Evolutionary conservation across 2,329 filamentous ascomycete genomes (phyloP).

Genomic region (Akanthomyces uredinophilus): DNA sequence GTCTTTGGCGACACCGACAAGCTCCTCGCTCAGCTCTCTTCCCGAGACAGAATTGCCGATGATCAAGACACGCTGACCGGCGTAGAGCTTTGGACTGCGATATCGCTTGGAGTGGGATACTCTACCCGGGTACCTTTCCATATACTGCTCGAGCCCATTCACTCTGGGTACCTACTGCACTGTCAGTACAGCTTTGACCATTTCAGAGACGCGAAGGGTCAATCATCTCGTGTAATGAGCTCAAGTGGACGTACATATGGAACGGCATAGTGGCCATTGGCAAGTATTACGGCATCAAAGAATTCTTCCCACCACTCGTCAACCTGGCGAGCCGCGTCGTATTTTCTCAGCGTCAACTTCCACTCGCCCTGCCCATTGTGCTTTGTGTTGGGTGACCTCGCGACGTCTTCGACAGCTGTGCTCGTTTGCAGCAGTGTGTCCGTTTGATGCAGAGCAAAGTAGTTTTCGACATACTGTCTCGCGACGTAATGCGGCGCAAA

Average conservation of each 20-base stretch:
- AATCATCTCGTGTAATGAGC: not conserved
- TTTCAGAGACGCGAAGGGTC: too few species aligned
- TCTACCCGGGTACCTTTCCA: slow-evolving; percentile 32
- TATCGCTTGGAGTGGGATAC: slow-evolving; percentile 43
- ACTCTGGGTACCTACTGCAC: not conserved
- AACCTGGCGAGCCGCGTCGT: slow-evolving; percentile 37
- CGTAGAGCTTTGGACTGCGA: slow-evolving; percentile 32
- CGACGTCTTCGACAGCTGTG: slow-evolving; percentile 48
- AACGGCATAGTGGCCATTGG: slow-evolving; percentile 40
- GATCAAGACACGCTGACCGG: slow-evolving; percentile 31
- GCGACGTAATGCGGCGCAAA: slow-evolving; percentile 52
- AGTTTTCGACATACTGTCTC: slow-evolving; percentile 50
- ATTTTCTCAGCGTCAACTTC: slow-evolving; percentile 43
- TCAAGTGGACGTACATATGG: slow-evolving; percentile 35
- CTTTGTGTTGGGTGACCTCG: slow-evolving; percentile 22
- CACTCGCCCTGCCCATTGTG: slow-evolving; percentile 28
- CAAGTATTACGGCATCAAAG: slow-evolving; percentile 41
- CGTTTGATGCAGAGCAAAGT: slow-evolving; percentile 45
- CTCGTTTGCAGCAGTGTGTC: slow-evolving; percentile 43
- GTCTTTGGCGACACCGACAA: slow-evolving; percentile 30
- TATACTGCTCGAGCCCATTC: slow-evolving; percentile 4
- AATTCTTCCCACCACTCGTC: slow-evolving; percentile 51
- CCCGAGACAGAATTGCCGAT: slow-evolving; percentile 43
- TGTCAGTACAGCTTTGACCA: not conserved
- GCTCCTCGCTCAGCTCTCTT: slow-evolving; percentile 34